phyloP scores from a whole-genome alignment of 129 eudicot species.

The Pseudognaphalium luteoalbum region DNA sequence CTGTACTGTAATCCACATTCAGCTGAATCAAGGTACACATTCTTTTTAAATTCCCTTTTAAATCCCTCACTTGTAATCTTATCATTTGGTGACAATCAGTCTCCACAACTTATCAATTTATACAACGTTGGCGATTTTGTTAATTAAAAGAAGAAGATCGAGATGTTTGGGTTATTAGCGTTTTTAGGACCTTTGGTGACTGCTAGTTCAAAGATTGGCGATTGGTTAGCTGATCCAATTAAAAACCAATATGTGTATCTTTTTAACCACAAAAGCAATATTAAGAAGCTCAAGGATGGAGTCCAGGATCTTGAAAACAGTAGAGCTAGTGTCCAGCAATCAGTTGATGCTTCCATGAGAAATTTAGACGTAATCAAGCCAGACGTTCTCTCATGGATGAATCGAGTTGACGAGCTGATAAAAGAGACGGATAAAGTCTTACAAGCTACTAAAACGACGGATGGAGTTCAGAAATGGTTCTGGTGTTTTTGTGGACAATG shows the following conservation, averaged over 20 bases:
- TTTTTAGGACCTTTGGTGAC: constrained; percentile 26
- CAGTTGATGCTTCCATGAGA: constrained; percentile 27
- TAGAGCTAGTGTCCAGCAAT: constrained; percentile 27
- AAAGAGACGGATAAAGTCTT: constrained; percentile 20
- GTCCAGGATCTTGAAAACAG: constrained; percentile 13
- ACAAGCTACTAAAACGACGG: neutral
- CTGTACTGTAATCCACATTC: constrained; percentile 3
- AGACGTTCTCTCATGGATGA: constrained; percentile 30
- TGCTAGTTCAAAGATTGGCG: constrained; percentile 10
- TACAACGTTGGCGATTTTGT: neutral
- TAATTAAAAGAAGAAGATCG: neutral
- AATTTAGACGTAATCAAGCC: constrained; percentile 21
- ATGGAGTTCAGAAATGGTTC: constrained; percentile 14
- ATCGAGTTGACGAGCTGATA: constrained; percentile 18
- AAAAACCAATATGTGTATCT: constrained; percentile 25
- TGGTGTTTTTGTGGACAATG: constrained; percentile 18
- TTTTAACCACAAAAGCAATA: constrained; percentile 16
- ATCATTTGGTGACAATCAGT: neutral
- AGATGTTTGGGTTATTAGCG: constrained; percentile 24
- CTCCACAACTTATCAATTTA: neutral
- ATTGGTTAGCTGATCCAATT: constrained; percentile 32
- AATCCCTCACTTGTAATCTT: neutral
- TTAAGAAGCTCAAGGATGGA: constrained; percentile 21
- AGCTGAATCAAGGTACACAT: neutral
- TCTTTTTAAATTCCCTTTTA: too few species aligned